phyloP scores from a whole-genome alignment of 2,329 filamentous ascomycete genomes.

The Fusarium sp. region DNA sequence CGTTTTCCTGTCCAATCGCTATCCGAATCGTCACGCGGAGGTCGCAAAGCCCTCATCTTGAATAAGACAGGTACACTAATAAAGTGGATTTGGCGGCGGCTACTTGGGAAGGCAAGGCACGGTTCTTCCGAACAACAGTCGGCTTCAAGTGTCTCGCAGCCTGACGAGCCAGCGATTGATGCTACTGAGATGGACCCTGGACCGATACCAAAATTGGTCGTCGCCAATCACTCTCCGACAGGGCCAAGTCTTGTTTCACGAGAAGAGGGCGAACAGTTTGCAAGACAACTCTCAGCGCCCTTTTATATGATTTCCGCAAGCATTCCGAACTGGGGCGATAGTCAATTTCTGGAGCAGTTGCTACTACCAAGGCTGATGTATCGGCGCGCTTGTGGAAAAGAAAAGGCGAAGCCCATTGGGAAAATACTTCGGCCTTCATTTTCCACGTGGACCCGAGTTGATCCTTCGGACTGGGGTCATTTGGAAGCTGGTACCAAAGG shows the following conservation, averaged over 20 bases:
- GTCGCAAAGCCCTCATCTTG: background rate
- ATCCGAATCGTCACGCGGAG: background rate
- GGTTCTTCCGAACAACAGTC: background rate
- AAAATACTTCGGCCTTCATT: too few species aligned
- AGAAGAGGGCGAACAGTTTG: slow-evolving; percentile 1
- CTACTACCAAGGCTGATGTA: background rate
- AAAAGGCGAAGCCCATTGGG: background rate
- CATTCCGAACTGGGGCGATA: background rate
- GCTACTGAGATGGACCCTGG: background rate
- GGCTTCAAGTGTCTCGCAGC: background rate
- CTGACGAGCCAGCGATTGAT: background rate
- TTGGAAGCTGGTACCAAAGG: too few species aligned
- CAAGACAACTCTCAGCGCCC: background rate
- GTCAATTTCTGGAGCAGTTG: background rate
- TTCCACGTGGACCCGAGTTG: too few species aligned
- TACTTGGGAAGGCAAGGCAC: background rate
- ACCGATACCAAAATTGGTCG: background rate
- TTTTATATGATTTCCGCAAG: background rate
- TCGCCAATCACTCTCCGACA: background rate
- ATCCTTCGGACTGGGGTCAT: too few species aligned
- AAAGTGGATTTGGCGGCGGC: background rate
- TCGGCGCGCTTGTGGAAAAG: background rate
- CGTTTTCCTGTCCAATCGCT: background rate
- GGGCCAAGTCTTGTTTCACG: background rate
- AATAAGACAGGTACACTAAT: background rate